Conservation (phyloP, 2,329 filamentous ascomycete species). For the Aspergillus eucalypticola region DNA sequence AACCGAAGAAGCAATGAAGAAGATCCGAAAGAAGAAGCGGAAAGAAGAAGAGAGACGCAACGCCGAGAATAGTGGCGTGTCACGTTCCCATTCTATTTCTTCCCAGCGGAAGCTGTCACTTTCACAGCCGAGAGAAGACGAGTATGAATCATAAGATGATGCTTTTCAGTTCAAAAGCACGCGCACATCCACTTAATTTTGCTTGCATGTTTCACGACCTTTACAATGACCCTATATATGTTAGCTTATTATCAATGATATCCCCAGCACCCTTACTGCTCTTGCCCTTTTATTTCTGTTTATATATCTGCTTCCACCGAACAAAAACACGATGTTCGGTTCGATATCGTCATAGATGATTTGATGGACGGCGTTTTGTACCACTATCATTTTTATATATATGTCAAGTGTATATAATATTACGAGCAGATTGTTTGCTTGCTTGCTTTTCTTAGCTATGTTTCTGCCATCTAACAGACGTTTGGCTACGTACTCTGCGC, state of each 20-base stretch:
- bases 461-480: too few species aligned
- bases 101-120: not conserved
- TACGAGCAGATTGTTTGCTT: too few species aligned
- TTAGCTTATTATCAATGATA: not conserved
- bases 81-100: conserved; percentile 22
- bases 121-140: not conserved
- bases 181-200: too few species aligned
- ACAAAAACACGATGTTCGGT: too few species aligned
- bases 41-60: conserved; percentile 22
- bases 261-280: not conserved
- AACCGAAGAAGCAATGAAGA: conserved; percentile 65
- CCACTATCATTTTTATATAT: too few species aligned
- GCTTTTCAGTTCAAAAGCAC: too few species aligned
- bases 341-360: too few species aligned
- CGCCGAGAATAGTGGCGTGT: not conserved
- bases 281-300: not conserved
- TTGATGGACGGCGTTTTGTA: too few species aligned
- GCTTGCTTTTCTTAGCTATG: too few species aligned
- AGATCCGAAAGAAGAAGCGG: conserved; percentile 53
- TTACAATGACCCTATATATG: not conserved
- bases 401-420: too few species aligned
- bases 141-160: not conserved
- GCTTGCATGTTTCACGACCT: not conserved
- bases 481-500: too few species aligned
- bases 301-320: too few species aligned